These are phyloP conservation scores for Mesembryanthemum crystallinum DNA, from an alignment of 148 eudicot species.

Conservation along the genomic window DNA sequence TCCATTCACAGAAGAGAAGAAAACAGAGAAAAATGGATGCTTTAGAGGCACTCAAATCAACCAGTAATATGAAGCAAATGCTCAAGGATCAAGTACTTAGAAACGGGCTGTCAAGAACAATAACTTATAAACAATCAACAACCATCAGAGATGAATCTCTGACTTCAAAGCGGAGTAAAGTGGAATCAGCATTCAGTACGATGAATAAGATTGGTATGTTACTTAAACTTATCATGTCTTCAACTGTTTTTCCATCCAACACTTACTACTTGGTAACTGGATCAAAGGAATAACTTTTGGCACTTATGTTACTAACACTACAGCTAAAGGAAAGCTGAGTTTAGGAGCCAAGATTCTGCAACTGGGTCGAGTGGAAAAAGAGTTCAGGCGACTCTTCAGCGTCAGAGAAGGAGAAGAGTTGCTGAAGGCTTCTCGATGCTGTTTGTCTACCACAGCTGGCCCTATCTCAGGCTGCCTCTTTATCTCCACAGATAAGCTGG, in stretches of 20 bases:
- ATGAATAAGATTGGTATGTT: constrained; percentile 18
- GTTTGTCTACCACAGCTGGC: constrained; percentile 24
- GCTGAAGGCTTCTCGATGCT: constrained; percentile 26
- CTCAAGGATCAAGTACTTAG: too few relatives aligned
- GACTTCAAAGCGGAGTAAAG: constrained; percentile 1
- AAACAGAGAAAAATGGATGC: neutral
- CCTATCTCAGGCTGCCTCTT: constrained; percentile 26
- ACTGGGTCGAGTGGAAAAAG: constrained; percentile 18
- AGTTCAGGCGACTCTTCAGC: constrained; percentile 18
- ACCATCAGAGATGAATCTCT: neutral
- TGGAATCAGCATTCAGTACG: constrained; percentile 6
- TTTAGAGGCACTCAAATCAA: neutral
- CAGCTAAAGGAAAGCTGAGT: constrained; percentile 20
- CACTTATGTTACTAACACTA: neutral
- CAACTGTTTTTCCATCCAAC: neutral
- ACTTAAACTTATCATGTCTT: too few relatives aligned
- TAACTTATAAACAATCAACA: too few relatives aligned
- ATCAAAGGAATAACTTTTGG: neutral
- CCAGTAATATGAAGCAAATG: neutral
- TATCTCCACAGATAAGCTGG: constrained; percentile 26
- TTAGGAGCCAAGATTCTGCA: constrained; percentile 26
- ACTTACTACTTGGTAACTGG: neutral
- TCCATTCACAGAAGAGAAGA: too few relatives aligned
- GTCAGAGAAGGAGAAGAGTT: constrained; percentile 17
- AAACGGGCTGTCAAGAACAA: too few relatives aligned